Conservation (phyloP, 75 land plant species). For the Isoetes taiwanensis region DNA sequence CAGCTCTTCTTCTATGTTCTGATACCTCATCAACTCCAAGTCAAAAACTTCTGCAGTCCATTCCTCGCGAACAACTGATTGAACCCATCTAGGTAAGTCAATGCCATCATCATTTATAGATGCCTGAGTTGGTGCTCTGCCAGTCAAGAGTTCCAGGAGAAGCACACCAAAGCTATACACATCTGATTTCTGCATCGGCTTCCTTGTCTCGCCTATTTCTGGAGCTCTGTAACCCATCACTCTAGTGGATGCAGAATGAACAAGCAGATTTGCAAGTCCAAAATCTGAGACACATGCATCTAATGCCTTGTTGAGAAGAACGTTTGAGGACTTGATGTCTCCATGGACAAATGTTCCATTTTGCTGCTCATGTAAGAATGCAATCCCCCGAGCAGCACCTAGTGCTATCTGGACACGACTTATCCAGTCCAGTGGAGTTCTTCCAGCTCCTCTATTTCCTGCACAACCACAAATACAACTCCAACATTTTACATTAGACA, state of each 20-base stretch:
- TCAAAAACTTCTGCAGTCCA: slow-evolving; percentile 4
- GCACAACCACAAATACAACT: too few species aligned
- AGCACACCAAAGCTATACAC: slow-evolving; percentile 6
- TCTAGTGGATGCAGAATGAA: background rate
- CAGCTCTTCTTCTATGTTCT: slow-evolving; percentile 7
- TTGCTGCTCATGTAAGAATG: background rate
- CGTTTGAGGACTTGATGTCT: slow-evolving; percentile 1
- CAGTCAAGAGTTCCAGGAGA: slow-evolving; percentile 1
- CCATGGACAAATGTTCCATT: slow-evolving; percentile 9
- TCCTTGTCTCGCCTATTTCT: background rate
- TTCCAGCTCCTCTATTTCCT: slow-evolving; percentile 3
- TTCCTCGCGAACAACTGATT: slow-evolving; percentile 2
- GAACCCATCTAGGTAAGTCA: slow-evolving; percentile 3
- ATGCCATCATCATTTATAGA: background rate
- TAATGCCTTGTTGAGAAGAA: background rate
- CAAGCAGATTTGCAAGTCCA: background rate
- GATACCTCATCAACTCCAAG: slow-evolving; percentile 5
- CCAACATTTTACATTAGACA: too few species aligned
- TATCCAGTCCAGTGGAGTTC: slow-evolving; percentile 1
- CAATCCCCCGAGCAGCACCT: background rate
- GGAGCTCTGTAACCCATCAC: slow-evolving; percentile 1
- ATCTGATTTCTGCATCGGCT: slow-evolving; percentile 1
- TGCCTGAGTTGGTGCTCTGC: slow-evolving; percentile 1
- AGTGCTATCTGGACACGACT: background rate
- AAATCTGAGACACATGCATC: slow-evolving; percentile 1